phyloP scores from a whole-genome alignment of 352 stramenopile genomes.

The Globisporangium spinosum region DNA sequence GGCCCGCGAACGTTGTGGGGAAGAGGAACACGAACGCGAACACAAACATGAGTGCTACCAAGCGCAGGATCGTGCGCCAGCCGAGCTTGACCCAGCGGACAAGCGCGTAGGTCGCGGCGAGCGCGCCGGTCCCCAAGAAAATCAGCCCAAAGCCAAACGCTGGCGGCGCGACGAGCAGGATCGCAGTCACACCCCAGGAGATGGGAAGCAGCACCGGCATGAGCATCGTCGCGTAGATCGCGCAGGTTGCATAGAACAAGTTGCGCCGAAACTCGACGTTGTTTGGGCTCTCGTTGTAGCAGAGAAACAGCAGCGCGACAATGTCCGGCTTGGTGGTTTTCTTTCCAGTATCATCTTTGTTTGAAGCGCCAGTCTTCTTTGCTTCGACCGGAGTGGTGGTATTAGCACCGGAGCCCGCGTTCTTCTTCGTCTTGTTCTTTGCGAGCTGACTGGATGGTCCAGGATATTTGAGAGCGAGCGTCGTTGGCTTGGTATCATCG shows the following conservation, averaged over 20 bases:
- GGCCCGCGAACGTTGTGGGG: conserved; percentile 73
- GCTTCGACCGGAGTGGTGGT: neutral
- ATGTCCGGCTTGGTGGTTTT: conserved; percentile 46
- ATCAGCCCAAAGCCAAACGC: conserved; percentile 77
- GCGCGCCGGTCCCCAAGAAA: conserved; percentile 56
- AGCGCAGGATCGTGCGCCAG: conserved; percentile 57
- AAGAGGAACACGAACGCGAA: conserved; percentile 81
- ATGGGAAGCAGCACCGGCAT: conserved; percentile 61
- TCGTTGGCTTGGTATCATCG: neutral
- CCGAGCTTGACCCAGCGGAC: conserved; percentile 64
- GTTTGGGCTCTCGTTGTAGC: conserved; percentile 55
- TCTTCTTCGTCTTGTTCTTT: conserved; percentile 20
- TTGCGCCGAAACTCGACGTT: conserved; percentile 75
- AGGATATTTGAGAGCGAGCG: no score
- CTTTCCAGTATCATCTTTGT: neutral
- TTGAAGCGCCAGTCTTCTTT: neutral
- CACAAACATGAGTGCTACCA: conserved; percentile 51
- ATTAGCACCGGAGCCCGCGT: neutral
- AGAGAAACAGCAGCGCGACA: conserved; percentile 74
- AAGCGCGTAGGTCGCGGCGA: conserved; percentile 43
- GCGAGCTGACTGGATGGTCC: neutral
- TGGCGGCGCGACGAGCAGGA: conserved; percentile 66
- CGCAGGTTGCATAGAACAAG: conserved; percentile 66
- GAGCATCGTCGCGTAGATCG: conserved; percentile 50
- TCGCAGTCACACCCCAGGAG: conserved; percentile 67